phyloP scores from a whole-genome alignment of 305 asterid species.

The Salvia sclarea region DNA sequence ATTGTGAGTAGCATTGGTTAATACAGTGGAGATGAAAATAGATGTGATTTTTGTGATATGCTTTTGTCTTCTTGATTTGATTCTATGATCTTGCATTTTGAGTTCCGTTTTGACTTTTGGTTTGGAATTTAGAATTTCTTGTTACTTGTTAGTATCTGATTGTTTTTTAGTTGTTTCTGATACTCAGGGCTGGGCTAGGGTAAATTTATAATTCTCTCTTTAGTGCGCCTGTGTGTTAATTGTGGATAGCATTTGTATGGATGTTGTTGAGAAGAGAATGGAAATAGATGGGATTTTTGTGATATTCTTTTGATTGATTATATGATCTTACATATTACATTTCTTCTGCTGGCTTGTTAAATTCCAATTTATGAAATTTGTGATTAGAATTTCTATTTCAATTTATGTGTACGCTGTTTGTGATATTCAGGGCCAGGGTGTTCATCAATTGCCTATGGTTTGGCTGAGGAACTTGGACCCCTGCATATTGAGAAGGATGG shows the following conservation, averaged over 20 bases:
- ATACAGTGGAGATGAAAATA: not conserved
- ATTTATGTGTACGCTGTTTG: not conserved
- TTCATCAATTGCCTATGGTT: slow-evolving; percentile 87
- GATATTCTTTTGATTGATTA: not conserved
- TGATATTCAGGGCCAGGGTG: slow-evolving; percentile 84
- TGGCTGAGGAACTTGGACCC: slow-evolving; percentile 95
- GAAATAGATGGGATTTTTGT: not conserved
- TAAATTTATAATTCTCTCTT: not conserved
- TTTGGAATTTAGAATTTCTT: not conserved
- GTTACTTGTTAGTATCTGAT: too few relatives aligned
- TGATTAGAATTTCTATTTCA: not conserved
- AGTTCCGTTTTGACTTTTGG: not conserved
- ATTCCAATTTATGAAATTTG: not conserved
- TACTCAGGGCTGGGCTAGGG: not conserved
- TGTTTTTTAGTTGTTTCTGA: not conserved
- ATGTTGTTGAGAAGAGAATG: not conserved
- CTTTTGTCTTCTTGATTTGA: not conserved
- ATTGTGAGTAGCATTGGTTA: not conserved
- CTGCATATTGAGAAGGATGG: slow-evolving; percentile 94
- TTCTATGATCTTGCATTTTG: not conserved
- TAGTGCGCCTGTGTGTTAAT: not conserved
- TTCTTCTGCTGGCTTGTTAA: not conserved
- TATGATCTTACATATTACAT: not conserved
- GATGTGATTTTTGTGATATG: not conserved
- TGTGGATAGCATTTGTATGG: not conserved